Base-by-base conservation (phyloP, 2,329 filamentous ascomycete genomes). In the Colletotrichum tropicale region DNA sequence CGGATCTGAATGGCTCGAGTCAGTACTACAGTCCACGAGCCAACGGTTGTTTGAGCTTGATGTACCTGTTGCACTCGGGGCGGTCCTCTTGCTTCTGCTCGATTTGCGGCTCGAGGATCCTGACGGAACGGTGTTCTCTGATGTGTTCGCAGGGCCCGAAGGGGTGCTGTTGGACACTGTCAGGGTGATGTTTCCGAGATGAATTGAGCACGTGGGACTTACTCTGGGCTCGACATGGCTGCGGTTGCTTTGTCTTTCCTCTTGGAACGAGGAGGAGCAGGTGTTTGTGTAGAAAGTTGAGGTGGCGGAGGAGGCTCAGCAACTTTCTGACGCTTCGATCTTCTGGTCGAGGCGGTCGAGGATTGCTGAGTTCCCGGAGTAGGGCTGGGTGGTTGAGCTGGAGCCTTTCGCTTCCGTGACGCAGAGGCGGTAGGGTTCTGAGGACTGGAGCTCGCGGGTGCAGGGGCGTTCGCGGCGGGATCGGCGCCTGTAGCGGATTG, bases 191-290 rank as follows among this genome's bases (percentile, higher is more conserved):
- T 13, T 12, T 24, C 16, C 12, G 26, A 30, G 36, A 18, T 24
- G 24, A 36, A 38, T 15, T 24, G 28, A 38, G 18, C 10, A n/a
- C 24, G 58, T 78, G 28, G 70, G 56, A 75, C 90, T 80, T 90
- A 96, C 94, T 91, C 92, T 85, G 90, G 89, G 85, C 90, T 92
- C 82, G 94, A 95, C 94, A 96, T 96, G 82, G 88, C 89, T 83
- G 89, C 88, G 78, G 88, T 79, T 76, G 85, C 89, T 85, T 93
- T 94, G 81, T 89, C 90, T 84, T 91, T 94, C 81, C 86, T 90
- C 80, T 89, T 90, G 78, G 89, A 86, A 78, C 87, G 84, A 65
- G 87, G 82, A 80, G 80, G 68, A 24, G 61, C 69, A 34, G 75
- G 58, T 21, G 77, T 61, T 34, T 73, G 75, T 10, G 72, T 60